Evolutionary conservation across 257 asterid species (phyloP), one percentile per base, ranked within the genome.

Genomic region (Hygrophila difformis): DNA sequence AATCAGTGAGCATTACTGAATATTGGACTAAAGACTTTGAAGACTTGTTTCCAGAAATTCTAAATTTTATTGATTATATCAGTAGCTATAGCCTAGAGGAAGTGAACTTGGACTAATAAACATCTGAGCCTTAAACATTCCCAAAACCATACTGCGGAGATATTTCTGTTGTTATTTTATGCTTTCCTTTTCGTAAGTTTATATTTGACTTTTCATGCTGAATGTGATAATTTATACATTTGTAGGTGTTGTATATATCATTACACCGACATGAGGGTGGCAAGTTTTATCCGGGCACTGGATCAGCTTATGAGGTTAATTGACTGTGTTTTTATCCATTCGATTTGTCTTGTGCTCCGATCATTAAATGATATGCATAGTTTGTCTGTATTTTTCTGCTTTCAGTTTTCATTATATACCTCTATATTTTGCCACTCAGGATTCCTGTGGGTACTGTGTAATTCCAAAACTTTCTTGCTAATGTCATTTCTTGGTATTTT

Each of bases 241-340:
- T 72, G 67, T 64, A 91, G 98, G 98, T 91, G 65, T 61, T 91
- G 75, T 86, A 91, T 61, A 53, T 91, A 62, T 91, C 98, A n/a
- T 53, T 91, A 71, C 98, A 91, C 56, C 80, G 96, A 66, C 89
- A 91, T 38, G 93, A 91, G 75, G 89, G 78, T 64, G 98, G 98
- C 37, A 76, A 65, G 62, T 91, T 91, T 56, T 91, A 91, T 66
- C 98, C 98, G 46, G 96, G 98, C 55, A 82, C 98, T 38, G 98
- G 98, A 67, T 88, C 98, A 62, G 95, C 92, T 43, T 53, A 68
- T 68, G 92, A 91, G 94, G 96, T n/a, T 89, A 71, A 18, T 55
- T 47, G 9, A 50, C 18, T 21, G 51, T 23, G 36, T 44, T 17
- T 40, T 39, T 40, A 3, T 10, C n/a, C 22, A 18, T 6, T 45